A percentile compares a stretch with the other conserved stretches of the same genome.
These are phyloP conservation scores for Tripterygium wilfordii DNA, from an alignment of 177 flowering plant species.

Conservation along the genomic window DNA sequence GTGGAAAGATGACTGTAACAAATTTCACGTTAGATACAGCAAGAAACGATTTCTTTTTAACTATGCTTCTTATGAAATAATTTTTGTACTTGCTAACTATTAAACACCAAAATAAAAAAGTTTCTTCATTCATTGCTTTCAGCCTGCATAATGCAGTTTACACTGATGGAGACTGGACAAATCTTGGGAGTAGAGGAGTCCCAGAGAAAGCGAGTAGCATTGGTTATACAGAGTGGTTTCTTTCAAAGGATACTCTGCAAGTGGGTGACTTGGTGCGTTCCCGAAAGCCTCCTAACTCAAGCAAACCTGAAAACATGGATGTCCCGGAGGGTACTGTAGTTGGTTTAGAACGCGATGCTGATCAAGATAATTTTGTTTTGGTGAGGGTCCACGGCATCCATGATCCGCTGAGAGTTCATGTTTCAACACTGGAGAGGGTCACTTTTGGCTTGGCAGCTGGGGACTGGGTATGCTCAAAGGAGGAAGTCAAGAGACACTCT, in stretches of 20 bases:
- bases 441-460: conserved; percentile 80
- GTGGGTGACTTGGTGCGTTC: conserved; percentile 84
- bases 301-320: conserved; percentile 66
- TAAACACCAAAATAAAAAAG: too few relatives aligned
- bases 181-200: conserved; percentile 23
- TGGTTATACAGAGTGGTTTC: conserved; percentile 73
- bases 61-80: too few relatives aligned
- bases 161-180: conserved; percentile 39
- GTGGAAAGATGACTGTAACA: too few relatives aligned
- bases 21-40: too few relatives aligned
- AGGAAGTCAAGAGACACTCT: conserved; percentile 59
- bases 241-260: conserved; percentile 68
- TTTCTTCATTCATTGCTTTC: too few relatives aligned
- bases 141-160: conserved; percentile 49
- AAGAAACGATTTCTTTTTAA: too few relatives aligned
- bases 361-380: conserved; percentile 50
- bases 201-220: conserved; percentile 24
- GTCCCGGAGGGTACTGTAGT: conserved; percentile 79
- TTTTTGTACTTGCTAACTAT: too few relatives aligned
- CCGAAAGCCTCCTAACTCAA: conserved; percentile 59
- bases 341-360: conserved; percentile 52
- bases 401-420: conserved; percentile 69
- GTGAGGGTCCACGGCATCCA: conserved; percentile 82
- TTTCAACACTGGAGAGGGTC: conserved; percentile 67
- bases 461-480: conserved; percentile 79